phyloP scores from a whole-genome alignment of 2,329 filamentous ascomycete species.

The Chaetomium sp. region DNA sequence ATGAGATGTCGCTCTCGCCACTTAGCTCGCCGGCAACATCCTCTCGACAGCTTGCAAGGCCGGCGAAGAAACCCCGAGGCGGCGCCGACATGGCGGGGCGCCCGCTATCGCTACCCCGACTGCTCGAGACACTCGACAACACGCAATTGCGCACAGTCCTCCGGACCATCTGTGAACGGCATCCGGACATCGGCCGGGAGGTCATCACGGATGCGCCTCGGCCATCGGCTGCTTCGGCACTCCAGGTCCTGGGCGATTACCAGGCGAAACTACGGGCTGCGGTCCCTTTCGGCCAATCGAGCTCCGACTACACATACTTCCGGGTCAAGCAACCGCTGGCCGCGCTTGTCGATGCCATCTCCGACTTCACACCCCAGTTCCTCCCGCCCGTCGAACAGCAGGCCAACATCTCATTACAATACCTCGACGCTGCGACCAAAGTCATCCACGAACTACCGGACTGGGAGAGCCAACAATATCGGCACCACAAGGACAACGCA shows the following conservation, averaged over 20 bases:
- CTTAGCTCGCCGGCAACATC: conserved; percentile 76
- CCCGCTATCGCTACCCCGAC: conserved; percentile 61
- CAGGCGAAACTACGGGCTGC: conserved; percentile 74
- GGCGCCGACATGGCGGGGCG: conserved; percentile 66
- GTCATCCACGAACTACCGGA: conserved; percentile 87
- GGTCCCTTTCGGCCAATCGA: conserved; percentile 82
- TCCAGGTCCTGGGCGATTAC: conserved; percentile 81
- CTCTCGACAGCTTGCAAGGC: conserved; percentile 66
- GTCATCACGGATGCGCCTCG: conserved; percentile 81
- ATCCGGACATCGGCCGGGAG: conserved; percentile 82
- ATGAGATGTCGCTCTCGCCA: conserved; percentile 91
- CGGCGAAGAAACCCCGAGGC: conserved; percentile 61
- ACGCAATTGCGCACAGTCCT: conserved; percentile 82
- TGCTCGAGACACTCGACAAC: conserved; percentile 92
- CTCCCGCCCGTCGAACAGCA: conserved; percentile 88
- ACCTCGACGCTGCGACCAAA: conserved; percentile 85
- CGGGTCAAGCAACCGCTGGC: conserved; percentile 79
- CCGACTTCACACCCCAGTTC: conserved; percentile 94
- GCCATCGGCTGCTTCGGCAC: conserved; percentile 78
- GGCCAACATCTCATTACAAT: conserved; percentile 78
- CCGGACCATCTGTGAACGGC: conserved; percentile 87
- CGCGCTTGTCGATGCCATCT: conserved; percentile 82
- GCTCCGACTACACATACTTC: conserved; percentile 93
- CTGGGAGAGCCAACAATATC: conserved; percentile 87
- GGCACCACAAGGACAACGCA: conserved; percentile 89